These are phyloP conservation scores for Claviceps monticola DNA, from an alignment of 2,329 filamentous ascomycete species.

Conservation along the genomic window DNA sequence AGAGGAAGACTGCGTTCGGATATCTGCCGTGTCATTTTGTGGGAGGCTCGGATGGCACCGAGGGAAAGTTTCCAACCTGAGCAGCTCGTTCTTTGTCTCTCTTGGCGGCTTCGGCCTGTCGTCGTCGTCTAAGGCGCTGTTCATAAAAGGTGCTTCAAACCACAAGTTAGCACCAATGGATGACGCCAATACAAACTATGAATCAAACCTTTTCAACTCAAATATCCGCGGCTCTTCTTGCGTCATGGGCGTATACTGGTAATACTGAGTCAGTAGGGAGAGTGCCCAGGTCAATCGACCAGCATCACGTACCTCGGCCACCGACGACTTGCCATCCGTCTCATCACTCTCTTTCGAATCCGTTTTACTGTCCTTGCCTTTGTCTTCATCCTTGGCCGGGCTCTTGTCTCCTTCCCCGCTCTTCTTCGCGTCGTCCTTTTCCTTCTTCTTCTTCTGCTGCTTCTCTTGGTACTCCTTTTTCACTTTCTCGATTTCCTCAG, in stretches of 20 bases:
- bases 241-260: constrained; percentile 9
- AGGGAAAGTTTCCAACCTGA: constrained; percentile 70
- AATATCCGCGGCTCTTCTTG: constrained; percentile 71
- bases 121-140: constrained; percentile 64
- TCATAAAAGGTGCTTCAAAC: constrained; percentile 63
- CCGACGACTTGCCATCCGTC: not conserved
- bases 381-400: constrained; percentile 17
- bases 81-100: constrained; percentile 68
- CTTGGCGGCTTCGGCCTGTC: constrained; percentile 41
- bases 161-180: not conserved
- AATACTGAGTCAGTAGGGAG: not conserved
- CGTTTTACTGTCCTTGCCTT: constrained; percentile 14
- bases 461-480: constrained; percentile 70
- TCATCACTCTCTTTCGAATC: constrained; percentile 13
- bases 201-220: constrained; percentile 59
- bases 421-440: constrained; percentile 45
- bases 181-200: not conserved
- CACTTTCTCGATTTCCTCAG: constrained; percentile 48
- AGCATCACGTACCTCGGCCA: constrained; percentile 4
- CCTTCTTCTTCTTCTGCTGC: constrained; percentile 53
- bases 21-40: constrained; percentile 11
- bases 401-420: constrained; percentile 25
- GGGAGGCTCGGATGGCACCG: constrained; percentile 55
- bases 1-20: too few relatives aligned
- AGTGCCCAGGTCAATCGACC: not conserved